Base-by-base conservation (phyloP, 176 grass and related monocot species). In the Bothriochloa decipiens region DNA sequence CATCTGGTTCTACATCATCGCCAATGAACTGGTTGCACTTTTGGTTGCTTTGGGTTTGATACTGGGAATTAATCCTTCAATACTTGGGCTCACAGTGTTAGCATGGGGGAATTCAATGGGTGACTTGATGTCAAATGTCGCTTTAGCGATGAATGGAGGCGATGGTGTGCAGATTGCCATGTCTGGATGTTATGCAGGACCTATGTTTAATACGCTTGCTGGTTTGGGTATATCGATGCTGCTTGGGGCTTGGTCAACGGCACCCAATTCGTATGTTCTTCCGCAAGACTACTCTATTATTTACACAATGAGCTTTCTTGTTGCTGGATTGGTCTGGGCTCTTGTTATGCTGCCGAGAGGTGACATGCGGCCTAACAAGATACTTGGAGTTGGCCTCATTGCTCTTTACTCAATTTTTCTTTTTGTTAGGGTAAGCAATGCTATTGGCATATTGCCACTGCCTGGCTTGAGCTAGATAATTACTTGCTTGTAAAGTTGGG, bases 91-190 rank as follows among this genome's bases (percentile, higher is more conserved):
- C 61, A 99, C 96, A 0, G 93, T 99, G 57, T 80, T 99, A 83
- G 96, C 96, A 78, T 99, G 93, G 96, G 96, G 96, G 17, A 99
- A 99, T 78, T 99, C 96, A 0, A 96, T 99, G 96, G 96, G 96
- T 9, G 96, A 99, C 84, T 87, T 99, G 11, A 89, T 99, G 89
- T 99, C 96, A 85, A 94, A 99, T 87, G 87, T 99, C 36, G 96
- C 91, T 84, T 74, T 99, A 75, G 89, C 96, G 12, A 84, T 99
- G 82, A 99, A 94, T 79, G 96, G 93, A 18, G 93, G 96, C 64
- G 96, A 96, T 0, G 89, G 96, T 2, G 91, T 88, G 58, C 96
- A 99, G 89, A 96, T 99, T 47, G 96, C 96, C 7, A 96, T 99
- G 89, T 96, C 96, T 75, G 93, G 96, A 79, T 99, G 96, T 70